Evolutionary conservation across 1,139 yeast species (phyloP).

Genomic region (Sugiyamaella paludigena): DNA sequence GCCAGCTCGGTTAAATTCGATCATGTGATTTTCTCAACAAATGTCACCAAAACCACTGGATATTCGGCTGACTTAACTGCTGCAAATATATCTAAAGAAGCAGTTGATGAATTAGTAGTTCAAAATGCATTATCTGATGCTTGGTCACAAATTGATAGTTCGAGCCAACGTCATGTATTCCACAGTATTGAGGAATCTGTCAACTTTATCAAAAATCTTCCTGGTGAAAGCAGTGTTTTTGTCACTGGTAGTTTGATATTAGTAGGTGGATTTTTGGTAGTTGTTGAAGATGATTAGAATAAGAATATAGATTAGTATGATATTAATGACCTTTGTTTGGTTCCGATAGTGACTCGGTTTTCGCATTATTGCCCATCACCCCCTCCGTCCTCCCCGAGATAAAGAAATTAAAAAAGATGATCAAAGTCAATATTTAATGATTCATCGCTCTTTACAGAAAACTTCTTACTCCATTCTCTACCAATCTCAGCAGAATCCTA

Average conservation of each 20-base stretch:
- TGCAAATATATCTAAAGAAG: constrained; percentile 72
- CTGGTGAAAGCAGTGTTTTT: constrained; percentile 57
- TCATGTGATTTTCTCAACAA: constrained; percentile 82
- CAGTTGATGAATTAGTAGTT: constrained; percentile 74
- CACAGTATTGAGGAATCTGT: constrained; percentile 76
- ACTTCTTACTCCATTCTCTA: too few relatives aligned
- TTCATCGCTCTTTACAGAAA: too few relatives aligned
- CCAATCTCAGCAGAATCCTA: too few relatives aligned
- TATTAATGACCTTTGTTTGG: too few relatives aligned
- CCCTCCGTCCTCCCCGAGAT: too few relatives aligned
- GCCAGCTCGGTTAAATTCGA: constrained; percentile 48
- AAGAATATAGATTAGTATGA: too few relatives aligned
- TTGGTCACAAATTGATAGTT: constrained; percentile 60
- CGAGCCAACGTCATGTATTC: constrained; percentile 53
- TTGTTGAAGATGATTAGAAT: constrained; percentile 39
- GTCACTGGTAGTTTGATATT: constrained; percentile 93
- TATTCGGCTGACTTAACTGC: constrained; percentile 85
- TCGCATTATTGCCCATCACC: too few relatives aligned
- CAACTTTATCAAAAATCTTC: constrained; percentile 47
- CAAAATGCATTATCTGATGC: constrained; percentile 70
- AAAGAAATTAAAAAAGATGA: too few relatives aligned
- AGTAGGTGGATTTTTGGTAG: constrained; percentile 91
- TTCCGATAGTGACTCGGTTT: too few relatives aligned
- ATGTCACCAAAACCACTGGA: constrained; percentile 87
- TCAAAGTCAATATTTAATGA: too few relatives aligned